Conservation (phyloP, 169 alveolate species). For the Miamiensis avidus region DNA sequence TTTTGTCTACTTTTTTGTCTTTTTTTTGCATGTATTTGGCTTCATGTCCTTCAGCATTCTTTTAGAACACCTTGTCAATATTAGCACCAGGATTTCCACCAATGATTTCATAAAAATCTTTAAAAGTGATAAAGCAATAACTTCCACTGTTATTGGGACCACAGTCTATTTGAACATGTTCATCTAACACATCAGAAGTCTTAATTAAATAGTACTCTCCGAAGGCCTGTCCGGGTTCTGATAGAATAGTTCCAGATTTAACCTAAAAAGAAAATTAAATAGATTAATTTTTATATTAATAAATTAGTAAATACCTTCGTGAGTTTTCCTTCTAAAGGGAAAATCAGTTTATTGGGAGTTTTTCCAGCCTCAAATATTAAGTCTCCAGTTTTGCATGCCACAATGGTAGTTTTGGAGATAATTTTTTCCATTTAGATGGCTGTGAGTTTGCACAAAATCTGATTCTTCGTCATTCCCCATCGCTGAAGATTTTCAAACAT, state of each 20-base stretch:
- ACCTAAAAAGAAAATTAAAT: background rate
- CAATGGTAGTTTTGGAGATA: constrained; percentile 22
- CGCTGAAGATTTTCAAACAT: constrained; percentile 39
- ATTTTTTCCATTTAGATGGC: constrained; percentile 31
- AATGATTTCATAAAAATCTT: background rate
- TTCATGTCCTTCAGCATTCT: background rate
- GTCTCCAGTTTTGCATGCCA: constrained; percentile 23
- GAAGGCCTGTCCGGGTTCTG: background rate
- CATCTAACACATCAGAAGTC: background rate
- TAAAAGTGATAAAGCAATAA: background rate
- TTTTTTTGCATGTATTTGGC: background rate
- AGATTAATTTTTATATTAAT: background rate
- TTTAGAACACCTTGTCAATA: background rate
- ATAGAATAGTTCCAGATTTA: background rate
- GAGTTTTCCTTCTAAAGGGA: constrained; percentile 32
- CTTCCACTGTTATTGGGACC: background rate
- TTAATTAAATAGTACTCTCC: background rate
- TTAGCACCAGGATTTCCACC: background rate
- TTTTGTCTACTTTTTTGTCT: background rate
- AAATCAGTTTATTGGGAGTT: constrained; percentile 10
- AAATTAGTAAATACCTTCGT: constrained; percentile 27
- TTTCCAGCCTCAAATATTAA: constrained; percentile 13
- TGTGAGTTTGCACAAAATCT: constrained; percentile 26
- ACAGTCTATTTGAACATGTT: background rate
- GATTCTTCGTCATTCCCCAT: constrained; percentile 46